Evolutionary conservation across 139 green algal genomes (phyloP), one percentile per base, ranked within the genome.

Genomic region (Chlamydomonas asymmetrica): DNA sequence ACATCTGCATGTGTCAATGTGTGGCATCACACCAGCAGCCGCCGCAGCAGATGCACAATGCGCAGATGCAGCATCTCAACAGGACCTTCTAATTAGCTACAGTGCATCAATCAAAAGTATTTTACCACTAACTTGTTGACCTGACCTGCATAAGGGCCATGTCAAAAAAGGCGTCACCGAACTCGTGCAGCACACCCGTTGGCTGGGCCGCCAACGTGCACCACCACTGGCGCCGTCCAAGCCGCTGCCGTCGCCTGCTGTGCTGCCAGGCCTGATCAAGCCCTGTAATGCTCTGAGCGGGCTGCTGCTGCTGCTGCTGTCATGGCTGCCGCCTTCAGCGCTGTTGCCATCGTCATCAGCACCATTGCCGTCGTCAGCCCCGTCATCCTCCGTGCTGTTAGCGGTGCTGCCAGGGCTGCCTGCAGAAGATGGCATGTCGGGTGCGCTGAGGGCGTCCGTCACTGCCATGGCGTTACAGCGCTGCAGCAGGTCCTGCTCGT

Each of bases 401-500:
- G 3, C n/a, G 40, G n/a, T 29, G 10, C 63, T 1, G n/a, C n/a
- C 20, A 13, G 4, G 13, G 60, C 34, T 39, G 23, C 20, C 61
- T 20, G 1, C 7, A 5, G n/a, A 13, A 20, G 39, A 8, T 35
- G 23, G 18, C 9, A 23, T 35, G n/a, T 32, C 10, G 4, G 7
- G 23, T 3, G 1, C 32, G 25, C 18, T 9, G 32, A 49, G 5
- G 34, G 23, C 22, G 3, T 22, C 29, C 32, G 6, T 13, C 5
- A 29, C 37, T 25, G 43, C n/a, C 35, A 66, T 31, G 0, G 25
- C 52, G n/a, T 56, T 41, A 38, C 68, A 75, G 10, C 27, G 37
- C 23, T 32, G 20, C 37, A 75, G 37, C 37, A 75, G 52, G 37
- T 75, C 68, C 37, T 43, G 10, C 68, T 75, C 66, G 66, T 73